Evolutionary conservation across 2,329 filamentous ascomycete species (phyloP), one percentile per base, ranked within the genome.

Genomic region (Fusarium chlamydosporum): DNA sequence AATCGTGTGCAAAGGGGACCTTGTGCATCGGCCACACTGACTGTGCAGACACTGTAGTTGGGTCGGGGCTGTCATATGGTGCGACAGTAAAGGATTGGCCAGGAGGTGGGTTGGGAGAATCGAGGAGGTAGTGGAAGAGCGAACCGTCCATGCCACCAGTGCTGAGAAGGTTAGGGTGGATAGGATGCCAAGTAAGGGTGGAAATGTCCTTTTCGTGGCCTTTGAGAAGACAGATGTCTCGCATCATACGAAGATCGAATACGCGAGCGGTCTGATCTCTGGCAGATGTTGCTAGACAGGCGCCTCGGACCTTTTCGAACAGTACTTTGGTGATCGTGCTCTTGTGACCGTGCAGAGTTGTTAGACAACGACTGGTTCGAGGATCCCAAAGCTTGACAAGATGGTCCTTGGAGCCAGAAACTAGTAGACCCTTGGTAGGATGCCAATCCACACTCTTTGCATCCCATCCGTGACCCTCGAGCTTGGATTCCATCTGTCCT

Each of bases 361-460:
- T 97, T 56, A 99, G 84, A 77, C 94, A 97, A 42, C 94, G 90
- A 35, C 92, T 91, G 7, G 91, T 95, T 57, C 96, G 88, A n/a
- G 96, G 96, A 78, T 99, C 96, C 96, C 96, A 99, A 42, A 99
- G 89, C 79, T 98, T 98, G 75, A 99, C 93, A 66, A 97, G 85
- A 79, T 99, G 95, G 76, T 99, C 96, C 81, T 99, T 99, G 12
- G 95, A 98, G 37, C 96, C 96, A 1, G 96, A 98, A 6, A 97
- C 95, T 33, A 99, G 86, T 6, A 99, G 82, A 2, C 96, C 96
- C 81, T 97, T 98, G 20, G 91, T 92, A 2, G 95, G 94, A 82
- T 99, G 96, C 96, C 96, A 99, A 77, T 99, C 95, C 59, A 96
- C 96, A 54, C 90, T 93, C 80, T 98, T 98, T 20, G 93, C 94